Evolutionary conservation across 2,329 filamentous ascomycete species (phyloP).

Genomic region (Microcyclosporella mali): DNA sequence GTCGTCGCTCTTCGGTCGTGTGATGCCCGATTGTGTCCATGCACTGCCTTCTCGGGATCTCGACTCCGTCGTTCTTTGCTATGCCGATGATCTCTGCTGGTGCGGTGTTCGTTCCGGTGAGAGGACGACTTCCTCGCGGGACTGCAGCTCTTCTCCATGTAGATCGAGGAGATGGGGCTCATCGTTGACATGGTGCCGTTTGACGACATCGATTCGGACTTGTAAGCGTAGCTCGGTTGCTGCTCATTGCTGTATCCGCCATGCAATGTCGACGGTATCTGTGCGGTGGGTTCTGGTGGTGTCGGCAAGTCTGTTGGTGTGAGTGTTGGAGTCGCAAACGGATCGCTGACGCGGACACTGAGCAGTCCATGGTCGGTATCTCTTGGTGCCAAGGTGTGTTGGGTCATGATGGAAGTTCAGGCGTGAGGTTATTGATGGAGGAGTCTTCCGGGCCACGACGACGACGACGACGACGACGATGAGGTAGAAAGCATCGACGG

Average conservation of each 20-base stretch:
- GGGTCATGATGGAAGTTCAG: conserved; percentile 15
- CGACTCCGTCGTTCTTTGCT: conserved; percentile 20
- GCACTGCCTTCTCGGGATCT: conserved; percentile 24
- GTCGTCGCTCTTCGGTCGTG: conserved; percentile 10
- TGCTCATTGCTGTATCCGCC: conserved; percentile 11
- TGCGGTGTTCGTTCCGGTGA: not conserved
- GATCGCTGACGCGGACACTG: conserved; percentile 5
- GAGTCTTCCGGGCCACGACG: too few relatives aligned
- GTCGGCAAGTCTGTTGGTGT: conserved; percentile 11
- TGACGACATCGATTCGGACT: conserved; percentile 28
- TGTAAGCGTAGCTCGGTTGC: conserved; percentile 11
- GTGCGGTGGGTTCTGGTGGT: conserved; percentile 17
- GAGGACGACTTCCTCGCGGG: not conserved
- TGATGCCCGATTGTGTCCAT: conserved; percentile 13
- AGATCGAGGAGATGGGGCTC: conserved; percentile 26
- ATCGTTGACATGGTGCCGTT: conserved; percentile 18
- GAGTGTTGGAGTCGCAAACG: conserved; percentile 14
- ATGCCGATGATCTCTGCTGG: conserved; percentile 9
- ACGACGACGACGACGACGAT: too few relatives aligned
- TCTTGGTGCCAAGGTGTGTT: conserved; percentile 20
- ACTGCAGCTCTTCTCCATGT: conserved; percentile 25
- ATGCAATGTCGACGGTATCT: conserved; percentile 4
- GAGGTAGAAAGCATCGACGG: conserved; percentile 11
- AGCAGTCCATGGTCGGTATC: conserved; percentile 6
- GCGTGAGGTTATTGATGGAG: not conserved